phyloP scores from a whole-genome alignment of 208 protist species.

The Wallacemonas sp. region DNA sequence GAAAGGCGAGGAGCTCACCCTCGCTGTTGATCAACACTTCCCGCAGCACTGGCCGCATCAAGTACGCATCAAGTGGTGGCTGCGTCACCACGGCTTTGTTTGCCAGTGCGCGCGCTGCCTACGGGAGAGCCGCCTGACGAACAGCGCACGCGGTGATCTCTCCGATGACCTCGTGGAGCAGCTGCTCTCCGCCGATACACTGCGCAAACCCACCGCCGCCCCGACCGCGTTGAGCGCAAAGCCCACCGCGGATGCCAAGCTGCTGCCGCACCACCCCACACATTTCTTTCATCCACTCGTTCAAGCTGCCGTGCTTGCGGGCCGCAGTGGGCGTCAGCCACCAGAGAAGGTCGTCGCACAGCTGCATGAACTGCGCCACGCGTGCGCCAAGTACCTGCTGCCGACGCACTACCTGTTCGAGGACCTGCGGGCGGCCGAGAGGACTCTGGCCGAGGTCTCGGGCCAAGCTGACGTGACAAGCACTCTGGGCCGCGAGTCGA shows the following conservation, averaged over 20 bases:
- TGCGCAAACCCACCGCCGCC: constrained; percentile 11
- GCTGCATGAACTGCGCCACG: constrained; percentile 1
- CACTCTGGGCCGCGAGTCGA: constrained; percentile 11
- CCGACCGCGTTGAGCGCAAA: background rate
- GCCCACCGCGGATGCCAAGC: background rate
- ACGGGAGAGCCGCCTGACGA: constrained; percentile 25
- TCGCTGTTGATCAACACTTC: constrained; percentile 24
- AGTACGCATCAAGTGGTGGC: constrained; percentile 45
- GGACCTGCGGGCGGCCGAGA: constrained; percentile 28
- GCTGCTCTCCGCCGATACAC: constrained; percentile 33
- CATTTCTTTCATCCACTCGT: constrained; percentile 35
- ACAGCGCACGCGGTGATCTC: constrained; percentile 32
- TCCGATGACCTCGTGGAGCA: constrained; percentile 38
- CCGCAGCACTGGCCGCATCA: constrained; percentile 53
- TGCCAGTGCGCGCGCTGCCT: constrained; percentile 41
- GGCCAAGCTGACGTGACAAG: constrained; percentile 3
- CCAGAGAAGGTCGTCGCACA: background rate
- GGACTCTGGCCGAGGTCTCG: constrained; percentile 18
- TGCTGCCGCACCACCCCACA: constrained; percentile 26
- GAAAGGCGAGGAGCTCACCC: constrained; percentile 55
- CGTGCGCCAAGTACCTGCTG: constrained; percentile 20
- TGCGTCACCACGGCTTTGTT: constrained; percentile 32
- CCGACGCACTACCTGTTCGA: constrained; percentile 42
- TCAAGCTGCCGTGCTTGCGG: constrained; percentile 15
- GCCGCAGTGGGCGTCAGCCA: background rate